Conservation (phyloP, 441 rosid genomes). For the Omphalea diandra region DNA sequence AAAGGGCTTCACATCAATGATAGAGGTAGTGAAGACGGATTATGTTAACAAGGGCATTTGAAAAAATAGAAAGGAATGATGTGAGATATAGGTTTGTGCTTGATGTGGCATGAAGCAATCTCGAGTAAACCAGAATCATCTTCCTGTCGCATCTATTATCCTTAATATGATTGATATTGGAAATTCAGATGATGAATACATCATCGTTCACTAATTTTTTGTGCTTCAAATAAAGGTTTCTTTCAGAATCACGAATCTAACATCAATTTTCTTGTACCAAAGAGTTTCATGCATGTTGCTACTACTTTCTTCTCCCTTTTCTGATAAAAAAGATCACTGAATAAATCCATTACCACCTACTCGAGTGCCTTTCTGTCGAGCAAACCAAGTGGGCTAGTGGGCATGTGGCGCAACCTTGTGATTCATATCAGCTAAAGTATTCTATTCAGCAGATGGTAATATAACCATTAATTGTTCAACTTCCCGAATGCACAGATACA, state of each 20-base stretch:
- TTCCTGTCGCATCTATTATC: neutral
- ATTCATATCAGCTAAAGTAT: neutral
- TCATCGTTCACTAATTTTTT: neutral
- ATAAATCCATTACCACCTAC: neutral
- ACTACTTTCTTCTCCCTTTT: neutral
- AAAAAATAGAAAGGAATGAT: conserved; percentile 47
- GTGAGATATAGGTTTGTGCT: conserved; percentile 43
- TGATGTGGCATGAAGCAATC: conserved; percentile 41
- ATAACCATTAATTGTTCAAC: neutral
- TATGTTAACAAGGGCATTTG: conserved; percentile 39
- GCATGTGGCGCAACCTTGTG: neutral
- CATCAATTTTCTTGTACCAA: neutral
- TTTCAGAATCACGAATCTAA: neutral
- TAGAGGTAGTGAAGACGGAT: conserved; percentile 43
- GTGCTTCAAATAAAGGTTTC: neutral
- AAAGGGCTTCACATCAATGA: conserved; percentile 37
- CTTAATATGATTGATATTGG: neutral
- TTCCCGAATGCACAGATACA: neutral
- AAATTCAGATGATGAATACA: neutral
- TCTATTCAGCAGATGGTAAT: neutral
- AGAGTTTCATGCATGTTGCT: neutral
- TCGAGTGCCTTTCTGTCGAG: neutral
- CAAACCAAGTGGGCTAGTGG: neutral
- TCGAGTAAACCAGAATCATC: conserved; percentile 12
- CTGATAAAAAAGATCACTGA: neutral